Conservation (phyloP, 2,329 filamentous ascomycete species). For the Bertia moriformis region DNA sequence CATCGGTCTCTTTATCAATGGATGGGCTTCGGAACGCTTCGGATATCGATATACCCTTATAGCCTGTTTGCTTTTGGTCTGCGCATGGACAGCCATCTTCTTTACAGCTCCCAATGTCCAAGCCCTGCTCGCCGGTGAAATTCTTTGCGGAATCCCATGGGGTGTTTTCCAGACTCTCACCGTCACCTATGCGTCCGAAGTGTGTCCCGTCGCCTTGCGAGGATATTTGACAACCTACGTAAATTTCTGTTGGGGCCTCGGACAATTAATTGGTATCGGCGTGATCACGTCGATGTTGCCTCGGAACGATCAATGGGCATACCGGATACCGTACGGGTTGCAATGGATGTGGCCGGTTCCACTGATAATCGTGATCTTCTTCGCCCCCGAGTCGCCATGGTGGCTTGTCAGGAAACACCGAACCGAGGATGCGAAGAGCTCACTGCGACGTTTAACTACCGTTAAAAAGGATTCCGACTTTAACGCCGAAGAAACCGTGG, state of each 20-base stretch:
- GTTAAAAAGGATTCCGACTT: slow-evolving; percentile 53
- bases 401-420: slow-evolving; percentile 59
- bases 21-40: slow-evolving; percentile 50
- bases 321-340: slow-evolving; percentile 55
- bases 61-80: slow-evolving; percentile 33
- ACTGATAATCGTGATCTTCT: slow-evolving; percentile 48
- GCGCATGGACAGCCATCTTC: slow-evolving; percentile 45
- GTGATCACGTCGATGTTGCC: slow-evolving; percentile 55
- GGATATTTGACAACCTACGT: slow-evolving; percentile 62
- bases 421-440: slow-evolving; percentile 49
- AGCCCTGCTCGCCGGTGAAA: slow-evolving; percentile 43
- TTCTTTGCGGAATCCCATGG: slow-evolving; percentile 49
- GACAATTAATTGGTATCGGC: slow-evolving; percentile 60
- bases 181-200: slow-evolving; percentile 56
- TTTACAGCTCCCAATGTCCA: slow-evolving; percentile 48
- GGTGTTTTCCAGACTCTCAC: slow-evolving; percentile 43
- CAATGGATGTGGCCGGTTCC: slow-evolving; percentile 70
- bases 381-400: slow-evolving; percentile 60
- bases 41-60: slow-evolving; percentile 55
- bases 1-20: slow-evolving; percentile 51
- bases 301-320: slow-evolving; percentile 53
- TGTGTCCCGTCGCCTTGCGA: slow-evolving; percentile 58
- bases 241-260: slow-evolving; percentile 67
- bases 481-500: slow-evolving; percentile 68
- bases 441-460: slow-evolving; percentile 52